Evolutionary conservation across 495 filamentous ascomycete genomes (phyloP).

Genomic region (Aspergillus steynii): DNA sequence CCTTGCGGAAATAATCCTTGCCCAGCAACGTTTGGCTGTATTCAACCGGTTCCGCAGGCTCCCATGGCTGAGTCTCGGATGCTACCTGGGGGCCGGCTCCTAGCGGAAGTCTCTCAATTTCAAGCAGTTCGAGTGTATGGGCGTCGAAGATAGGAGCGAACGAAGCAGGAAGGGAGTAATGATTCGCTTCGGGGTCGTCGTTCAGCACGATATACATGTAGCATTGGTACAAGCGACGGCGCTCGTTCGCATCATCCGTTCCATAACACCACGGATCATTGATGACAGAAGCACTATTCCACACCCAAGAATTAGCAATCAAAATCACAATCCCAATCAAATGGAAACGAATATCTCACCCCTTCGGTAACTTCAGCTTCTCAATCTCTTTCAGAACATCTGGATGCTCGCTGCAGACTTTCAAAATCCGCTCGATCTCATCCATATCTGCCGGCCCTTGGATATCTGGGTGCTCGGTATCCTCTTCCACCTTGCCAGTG

Average conservation of each 20-base stretch:
- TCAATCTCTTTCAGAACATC: constrained; percentile 12
- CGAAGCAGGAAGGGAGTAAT: constrained; percentile 69
- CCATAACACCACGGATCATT: constrained; percentile 16
- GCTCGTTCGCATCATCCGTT: constrained; percentile 12
- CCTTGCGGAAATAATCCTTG: constrained; percentile 26
- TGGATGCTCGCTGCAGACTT: neutral
- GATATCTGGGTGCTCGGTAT: constrained; percentile 1
- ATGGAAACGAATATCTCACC: constrained; percentile 1
- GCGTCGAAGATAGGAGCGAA: constrained; percentile 67
- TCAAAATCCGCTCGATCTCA: neutral
- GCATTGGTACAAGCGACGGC: constrained; percentile 14
- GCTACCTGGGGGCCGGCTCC: constrained; percentile 17
- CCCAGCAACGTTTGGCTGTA: constrained; percentile 62
- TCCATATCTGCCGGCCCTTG: constrained; percentile 9
- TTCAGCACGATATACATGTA: constrained; percentile 19
- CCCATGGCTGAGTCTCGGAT: constrained; percentile 12
- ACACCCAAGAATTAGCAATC: too few relatives aligned
- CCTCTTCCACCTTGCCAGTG: constrained; percentile 4
- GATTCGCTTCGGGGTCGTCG: constrained; percentile 41
- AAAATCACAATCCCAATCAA: too few relatives aligned
- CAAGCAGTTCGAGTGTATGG: constrained; percentile 53
- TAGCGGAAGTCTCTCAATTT: constrained; percentile 30
- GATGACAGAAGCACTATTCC: neutral
- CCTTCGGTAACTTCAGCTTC: constrained; percentile 12
- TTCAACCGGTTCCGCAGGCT: constrained; percentile 59